Evolutionary conservation across 495 filamentous ascomycete genomes (phyloP).

Genomic region (Aspergillus egyptiacus): DNA sequence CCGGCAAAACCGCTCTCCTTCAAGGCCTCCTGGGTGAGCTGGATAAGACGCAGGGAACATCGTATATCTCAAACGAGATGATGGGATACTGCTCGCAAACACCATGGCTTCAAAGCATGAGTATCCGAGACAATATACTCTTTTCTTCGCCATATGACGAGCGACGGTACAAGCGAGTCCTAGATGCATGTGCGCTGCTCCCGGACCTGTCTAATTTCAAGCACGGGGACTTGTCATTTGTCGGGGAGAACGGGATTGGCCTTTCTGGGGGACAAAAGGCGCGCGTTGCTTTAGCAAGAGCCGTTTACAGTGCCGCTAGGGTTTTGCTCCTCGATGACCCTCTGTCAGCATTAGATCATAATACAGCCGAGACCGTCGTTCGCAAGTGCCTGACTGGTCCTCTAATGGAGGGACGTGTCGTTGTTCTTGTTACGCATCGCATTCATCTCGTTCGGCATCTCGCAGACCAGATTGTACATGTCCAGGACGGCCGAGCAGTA

Average conservation of each 20-base stretch:
- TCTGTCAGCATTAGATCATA: slow-evolving; percentile 63
- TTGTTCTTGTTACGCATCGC: slow-evolving; percentile 76
- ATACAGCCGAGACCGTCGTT: slow-evolving; percentile 69
- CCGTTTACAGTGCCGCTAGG: slow-evolving; percentile 60
- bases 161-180: slow-evolving; percentile 50
- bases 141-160: slow-evolving; percentile 69
- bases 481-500: slow-evolving; percentile 49
- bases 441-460: slow-evolving; percentile 59
- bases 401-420: slow-evolving; percentile 54
- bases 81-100: slow-evolving; percentile 78
- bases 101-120: slow-evolving; percentile 91
- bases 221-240: slow-evolving; percentile 62
- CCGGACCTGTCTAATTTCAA: slow-evolving; percentile 58
- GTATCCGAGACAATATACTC: slow-evolving; percentile 76
- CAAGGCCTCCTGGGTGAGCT: slow-evolving; percentile 76
- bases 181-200: slow-evolving; percentile 58
- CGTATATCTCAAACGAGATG: slow-evolving; percentile 56
- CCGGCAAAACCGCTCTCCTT: slow-evolving; percentile 75
- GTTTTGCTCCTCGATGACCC: slow-evolving; percentile 66
- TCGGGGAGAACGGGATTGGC: slow-evolving; percentile 65
- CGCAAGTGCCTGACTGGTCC: slow-evolving; percentile 60
- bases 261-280: slow-evolving; percentile 68
- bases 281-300: slow-evolving; percentile 62
- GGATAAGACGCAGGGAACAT: slow-evolving; percentile 56
- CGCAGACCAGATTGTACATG: slow-evolving; percentile 63